Evolutionary conservation across 1,284 basidiomycete species (phyloP).

Genomic region (Pyrrhoderma lamaoense): DNA sequence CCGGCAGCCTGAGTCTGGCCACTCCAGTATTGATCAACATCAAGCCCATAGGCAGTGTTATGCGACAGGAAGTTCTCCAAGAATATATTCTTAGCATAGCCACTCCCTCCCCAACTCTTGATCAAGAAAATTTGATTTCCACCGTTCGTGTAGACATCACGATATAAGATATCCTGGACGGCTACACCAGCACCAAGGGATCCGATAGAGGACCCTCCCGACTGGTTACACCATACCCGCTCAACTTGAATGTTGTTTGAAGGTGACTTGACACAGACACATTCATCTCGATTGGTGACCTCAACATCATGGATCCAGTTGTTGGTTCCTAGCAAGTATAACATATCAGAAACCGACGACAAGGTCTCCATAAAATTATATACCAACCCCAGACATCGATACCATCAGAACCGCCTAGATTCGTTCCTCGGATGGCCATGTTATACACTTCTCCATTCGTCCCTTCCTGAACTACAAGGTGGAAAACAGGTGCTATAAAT

Average conservation of each 20-base stretch:
- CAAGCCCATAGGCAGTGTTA: constrained; percentile 30
- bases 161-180: constrained; percentile 29
- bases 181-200: constrained; percentile 28
- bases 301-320: constrained; percentile 33
- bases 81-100: constrained; percentile 29
- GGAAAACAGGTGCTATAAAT: constrained; percentile 31
- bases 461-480: constrained; percentile 29
- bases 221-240: constrained; percentile 33
- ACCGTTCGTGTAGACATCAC: constrained; percentile 26
- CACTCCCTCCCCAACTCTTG: constrained; percentile 30
- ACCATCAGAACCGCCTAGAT: constrained; percentile 32
- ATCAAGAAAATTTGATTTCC: constrained; percentile 28
- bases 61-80: constrained; percentile 30
- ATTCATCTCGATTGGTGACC: constrained; percentile 34
- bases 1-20: constrained; percentile 21
- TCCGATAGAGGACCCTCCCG: constrained; percentile 31
- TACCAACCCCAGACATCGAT: constrained; percentile 29
- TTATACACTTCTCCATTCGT: constrained; percentile 32
- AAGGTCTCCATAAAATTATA: background rate
- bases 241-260: constrained; percentile 30
- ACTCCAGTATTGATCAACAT: constrained; percentile 30
- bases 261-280: constrained; percentile 32
- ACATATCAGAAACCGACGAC: background rate
- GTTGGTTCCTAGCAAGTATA: constrained; percentile 21
- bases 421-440: constrained; percentile 30